Percentiles rank a stretch among this genome's conserved stretches.
These are phyloP conservation scores for Fusarium lateritium DNA, from an alignment of 2,329 filamentous ascomycete species.

Conservation along the genomic window DNA sequence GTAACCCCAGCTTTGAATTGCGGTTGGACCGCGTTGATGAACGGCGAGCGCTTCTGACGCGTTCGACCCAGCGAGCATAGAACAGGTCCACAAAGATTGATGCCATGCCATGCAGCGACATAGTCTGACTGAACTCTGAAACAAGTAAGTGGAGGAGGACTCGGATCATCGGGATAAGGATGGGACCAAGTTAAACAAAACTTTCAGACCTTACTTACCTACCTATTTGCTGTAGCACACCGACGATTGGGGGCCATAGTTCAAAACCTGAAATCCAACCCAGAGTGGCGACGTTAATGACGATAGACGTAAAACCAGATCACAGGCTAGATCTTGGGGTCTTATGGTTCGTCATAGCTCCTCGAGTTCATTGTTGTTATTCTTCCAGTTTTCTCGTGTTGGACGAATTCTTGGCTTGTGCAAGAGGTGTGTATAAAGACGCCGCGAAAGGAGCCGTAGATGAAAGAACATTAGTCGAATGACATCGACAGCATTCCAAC, in stretches of 20 bases:
- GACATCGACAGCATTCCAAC: constrained; percentile 16
- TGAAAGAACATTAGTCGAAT: constrained; percentile 12
- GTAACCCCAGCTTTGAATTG: constrained; percentile 25
- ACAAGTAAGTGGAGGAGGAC: constrained; percentile 19
- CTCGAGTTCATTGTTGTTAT: constrained; percentile 1
- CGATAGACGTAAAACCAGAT: constrained; percentile 20
- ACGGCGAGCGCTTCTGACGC: constrained; percentile 34
- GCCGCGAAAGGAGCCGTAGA: not conserved
- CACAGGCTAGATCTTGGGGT: not conserved
- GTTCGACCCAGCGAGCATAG: constrained; percentile 16
- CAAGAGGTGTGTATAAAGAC: not conserved
- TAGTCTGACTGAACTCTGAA: constrained; percentile 26
- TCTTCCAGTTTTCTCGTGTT: not conserved
- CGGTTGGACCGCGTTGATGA: constrained; percentile 47
- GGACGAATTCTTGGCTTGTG: constrained; percentile 10
- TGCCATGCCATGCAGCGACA: constrained; percentile 27
- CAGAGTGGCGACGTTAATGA: constrained; percentile 30
- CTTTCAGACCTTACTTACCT: not conserved
- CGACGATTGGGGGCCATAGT: constrained; percentile 18
- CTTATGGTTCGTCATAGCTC: constrained; percentile 1
- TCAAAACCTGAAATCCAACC: constrained; percentile 25
- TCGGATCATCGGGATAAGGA: constrained; percentile 11
- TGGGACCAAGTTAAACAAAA: constrained; percentile 15
- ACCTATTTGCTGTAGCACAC: constrained; percentile 1
- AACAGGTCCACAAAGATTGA: constrained; percentile 26